Evolutionary conservation across 805 yeast species (phyloP).

Genomic region (Candida insectalens): DNA sequence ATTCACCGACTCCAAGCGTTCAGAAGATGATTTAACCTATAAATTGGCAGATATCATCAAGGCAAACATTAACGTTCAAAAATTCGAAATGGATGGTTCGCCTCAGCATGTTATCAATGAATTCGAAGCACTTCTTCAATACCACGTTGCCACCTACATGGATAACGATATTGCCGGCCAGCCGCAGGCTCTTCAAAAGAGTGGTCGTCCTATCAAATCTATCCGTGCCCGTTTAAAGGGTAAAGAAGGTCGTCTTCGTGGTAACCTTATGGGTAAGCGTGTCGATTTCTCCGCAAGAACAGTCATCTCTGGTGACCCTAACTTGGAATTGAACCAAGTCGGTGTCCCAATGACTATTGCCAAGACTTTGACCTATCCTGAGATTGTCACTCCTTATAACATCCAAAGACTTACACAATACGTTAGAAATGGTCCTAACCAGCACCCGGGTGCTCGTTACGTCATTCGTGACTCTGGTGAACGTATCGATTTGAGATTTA

Average conservation of each 20-base stretch:
- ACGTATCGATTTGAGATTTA: conserved; percentile 93
- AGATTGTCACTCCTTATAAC: conserved; percentile 94
- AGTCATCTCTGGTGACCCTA: conserved; percentile 98
- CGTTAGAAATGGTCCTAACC: conserved; percentile 97
- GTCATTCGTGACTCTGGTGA: conserved; percentile 98
- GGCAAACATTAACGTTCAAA: conserved; percentile 95
- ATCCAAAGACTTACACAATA: conserved; percentile 86
- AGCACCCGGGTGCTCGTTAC: conserved; percentile 98
- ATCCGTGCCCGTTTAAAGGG: conserved; percentile 99
- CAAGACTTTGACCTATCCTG: conserved; percentile 91
- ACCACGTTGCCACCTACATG: conserved; percentile 98
- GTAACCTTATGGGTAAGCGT: conserved; percentile 98
- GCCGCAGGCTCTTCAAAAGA: conserved; percentile 97
- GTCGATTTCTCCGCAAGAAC: conserved; percentile 99
- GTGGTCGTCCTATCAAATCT: conserved; percentile 97
- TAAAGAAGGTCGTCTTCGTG: conserved; percentile 98
- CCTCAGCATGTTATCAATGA: conserved; percentile 98
- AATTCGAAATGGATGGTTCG: conserved; percentile 96
- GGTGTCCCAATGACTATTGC: conserved; percentile 98
- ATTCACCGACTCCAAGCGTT: conserved; percentile 94
- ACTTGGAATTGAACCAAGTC: conserved; percentile 93
- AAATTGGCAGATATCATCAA: conserved; percentile 93
- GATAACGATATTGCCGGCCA: conserved; percentile 99
- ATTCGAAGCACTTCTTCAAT: conserved; percentile 89
- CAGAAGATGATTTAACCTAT: conserved; percentile 98